Evolutionary conservation across 2,329 filamentous ascomycete genomes (phyloP).

Genomic region (Fusarium drepaniforme): DNA sequence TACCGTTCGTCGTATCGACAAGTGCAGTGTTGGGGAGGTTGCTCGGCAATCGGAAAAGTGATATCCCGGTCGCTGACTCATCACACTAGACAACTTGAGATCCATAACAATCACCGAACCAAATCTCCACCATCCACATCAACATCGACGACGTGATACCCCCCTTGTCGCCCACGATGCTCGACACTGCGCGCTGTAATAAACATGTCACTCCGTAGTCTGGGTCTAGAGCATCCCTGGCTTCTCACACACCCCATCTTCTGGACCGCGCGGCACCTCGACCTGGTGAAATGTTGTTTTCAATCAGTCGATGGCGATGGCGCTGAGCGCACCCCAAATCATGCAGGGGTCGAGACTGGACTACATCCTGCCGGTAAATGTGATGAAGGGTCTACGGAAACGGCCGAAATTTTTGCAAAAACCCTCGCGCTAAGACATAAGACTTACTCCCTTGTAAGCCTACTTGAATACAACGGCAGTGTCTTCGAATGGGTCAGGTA

Average conservation of each 20-base stretch:
- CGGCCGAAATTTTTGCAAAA: slow-evolving; percentile 3
- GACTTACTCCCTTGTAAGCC: neutral
- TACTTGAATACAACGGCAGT: neutral
- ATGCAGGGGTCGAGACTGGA: too few species aligned
- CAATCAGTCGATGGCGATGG: neutral
- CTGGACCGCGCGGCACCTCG: neutral
- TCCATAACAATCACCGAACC: neutral
- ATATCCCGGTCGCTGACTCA: neutral
- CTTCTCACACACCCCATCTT: neutral
- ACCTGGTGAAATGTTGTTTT: neutral
- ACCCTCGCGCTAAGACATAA: neutral
- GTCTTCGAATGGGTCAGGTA: neutral
- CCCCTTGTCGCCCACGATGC: neutral
- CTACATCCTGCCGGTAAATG: neutral
- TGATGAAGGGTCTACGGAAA: neutral
- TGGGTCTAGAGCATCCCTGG: neutral
- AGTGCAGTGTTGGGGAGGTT: too few species aligned
- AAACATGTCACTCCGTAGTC: neutral
- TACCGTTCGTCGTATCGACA: too few species aligned
- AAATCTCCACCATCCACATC: neutral
- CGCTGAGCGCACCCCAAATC: too few species aligned
- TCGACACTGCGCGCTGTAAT: neutral
- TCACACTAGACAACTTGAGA: neutral
- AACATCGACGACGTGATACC: neutral
- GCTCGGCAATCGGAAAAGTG: too few species aligned